These are phyloP conservation scores for Allium fistulosum DNA, from an alignment of 106 monocot genomes.

Conservation along the genomic window DNA sequence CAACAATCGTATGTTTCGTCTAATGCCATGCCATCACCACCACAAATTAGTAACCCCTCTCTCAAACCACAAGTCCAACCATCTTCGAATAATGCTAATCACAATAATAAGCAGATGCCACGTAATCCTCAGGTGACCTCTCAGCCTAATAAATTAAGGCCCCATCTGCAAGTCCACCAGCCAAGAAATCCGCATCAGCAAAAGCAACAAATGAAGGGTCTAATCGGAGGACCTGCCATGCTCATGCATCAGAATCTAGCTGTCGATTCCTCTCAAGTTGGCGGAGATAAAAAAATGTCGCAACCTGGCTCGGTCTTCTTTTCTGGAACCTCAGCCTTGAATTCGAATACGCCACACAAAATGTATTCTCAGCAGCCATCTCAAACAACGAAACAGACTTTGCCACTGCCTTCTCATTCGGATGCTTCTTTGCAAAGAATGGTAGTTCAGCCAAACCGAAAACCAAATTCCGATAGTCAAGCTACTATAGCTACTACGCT, in stretches of 20 bases:
- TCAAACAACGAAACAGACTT: constrained; percentile 32
- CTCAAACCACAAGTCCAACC: constrained; percentile 37
- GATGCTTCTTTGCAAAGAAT: constrained; percentile 43
- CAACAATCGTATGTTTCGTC: constrained; percentile 41
- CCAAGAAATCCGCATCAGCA: constrained; percentile 25
- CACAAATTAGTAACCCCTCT: constrained; percentile 31
- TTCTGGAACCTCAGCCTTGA: constrained; percentile 27
- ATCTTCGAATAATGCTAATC: constrained; percentile 33
- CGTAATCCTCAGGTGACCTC: constrained; percentile 22
- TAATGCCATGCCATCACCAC: constrained; percentile 25
- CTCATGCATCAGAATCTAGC: constrained; percentile 55
- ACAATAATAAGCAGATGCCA: constrained; percentile 42
- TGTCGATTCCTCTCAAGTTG: constrained; percentile 40
- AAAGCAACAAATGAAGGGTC: constrained; percentile 38
- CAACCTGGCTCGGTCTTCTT: constrained; percentile 40
- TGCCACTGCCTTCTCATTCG: constrained; percentile 29
- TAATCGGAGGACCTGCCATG: constrained; percentile 38
- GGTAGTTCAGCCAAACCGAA: constrained; percentile 45
- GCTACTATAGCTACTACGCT: too few species aligned
- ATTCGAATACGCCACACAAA: constrained; percentile 35
- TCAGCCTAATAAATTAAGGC: constrained; percentile 65
- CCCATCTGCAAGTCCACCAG: constrained; percentile 44
- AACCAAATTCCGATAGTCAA: constrained; percentile 31
- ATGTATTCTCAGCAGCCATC: constrained; percentile 25
- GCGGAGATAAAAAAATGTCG: constrained; percentile 43